phyloP scores from a whole-genome alignment of 179 eudicot genomes.

The Spinacia oleracea region DNA sequence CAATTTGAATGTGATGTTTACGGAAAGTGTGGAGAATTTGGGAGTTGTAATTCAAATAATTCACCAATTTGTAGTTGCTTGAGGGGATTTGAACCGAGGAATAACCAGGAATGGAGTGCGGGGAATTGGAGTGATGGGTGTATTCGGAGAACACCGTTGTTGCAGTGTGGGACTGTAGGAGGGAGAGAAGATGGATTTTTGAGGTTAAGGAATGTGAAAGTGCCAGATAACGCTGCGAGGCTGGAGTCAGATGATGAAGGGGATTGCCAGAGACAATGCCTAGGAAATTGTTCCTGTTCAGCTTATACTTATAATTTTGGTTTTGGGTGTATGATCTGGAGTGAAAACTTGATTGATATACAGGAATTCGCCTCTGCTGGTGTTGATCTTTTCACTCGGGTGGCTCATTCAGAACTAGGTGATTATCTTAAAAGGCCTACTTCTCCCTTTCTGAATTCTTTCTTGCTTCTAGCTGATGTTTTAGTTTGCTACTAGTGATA shows the following conservation, averaged over 20 bases:
- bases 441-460: not conserved
- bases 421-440: not conserved
- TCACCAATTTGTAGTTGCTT: conserved; percentile 40
- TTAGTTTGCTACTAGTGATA: too few relatives aligned
- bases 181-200: conserved; percentile 36
- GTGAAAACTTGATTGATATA: conserved; percentile 19
- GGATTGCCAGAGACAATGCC: conserved; percentile 7
- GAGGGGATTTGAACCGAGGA: conserved; percentile 39
- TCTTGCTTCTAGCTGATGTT: not conserved
- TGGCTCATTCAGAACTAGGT: conserved; percentile 23
- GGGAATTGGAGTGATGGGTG: conserved; percentile 48
- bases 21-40: conserved; percentile 46
- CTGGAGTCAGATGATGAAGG: conserved; percentile 1
- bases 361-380: not conserved
- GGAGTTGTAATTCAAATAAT: conserved; percentile 30
- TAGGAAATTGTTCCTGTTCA: conserved; percentile 9
- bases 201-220: conserved; percentile 30
- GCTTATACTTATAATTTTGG: conserved; percentile 14
- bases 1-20: conserved; percentile 37
- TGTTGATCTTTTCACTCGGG: conserved; percentile 10
- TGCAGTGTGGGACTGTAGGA: conserved; percentile 23
- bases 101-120: conserved; percentile 34
- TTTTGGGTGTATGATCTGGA: conserved; percentile 28
- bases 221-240: conserved; percentile 30
- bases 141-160: conserved; percentile 30